Conservation (phyloP, 139 green algal genomes). For the Picochlorum costavermella region DNA sequence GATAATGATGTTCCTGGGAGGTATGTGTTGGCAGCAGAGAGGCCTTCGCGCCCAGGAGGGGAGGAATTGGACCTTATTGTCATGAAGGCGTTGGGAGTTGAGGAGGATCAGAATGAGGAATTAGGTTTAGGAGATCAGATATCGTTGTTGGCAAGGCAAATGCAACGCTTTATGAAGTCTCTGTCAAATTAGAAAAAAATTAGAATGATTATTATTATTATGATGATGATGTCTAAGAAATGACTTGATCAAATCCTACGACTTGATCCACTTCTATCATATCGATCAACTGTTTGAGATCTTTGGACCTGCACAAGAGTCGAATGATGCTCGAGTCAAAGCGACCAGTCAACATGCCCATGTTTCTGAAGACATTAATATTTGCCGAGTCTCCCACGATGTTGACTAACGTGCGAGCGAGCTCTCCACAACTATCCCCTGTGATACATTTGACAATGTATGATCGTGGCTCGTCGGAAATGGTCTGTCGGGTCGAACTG, state of each 20-base stretch:
- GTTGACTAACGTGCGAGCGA: not conserved
- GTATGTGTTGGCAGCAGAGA: slow-evolving; percentile 38
- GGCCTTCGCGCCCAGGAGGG: slow-evolving; percentile 18
- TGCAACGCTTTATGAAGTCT: slow-evolving; percentile 38
- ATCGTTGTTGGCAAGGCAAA: slow-evolving; percentile 12
- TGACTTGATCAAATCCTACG: not conserved
- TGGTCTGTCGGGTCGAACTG: too few relatives aligned
- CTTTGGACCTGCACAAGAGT: not conserved
- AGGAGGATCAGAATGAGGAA: not conserved
- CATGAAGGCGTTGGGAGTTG: slow-evolving; percentile 28
- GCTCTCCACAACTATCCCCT: not conserved
- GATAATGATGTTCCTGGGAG: slow-evolving; percentile 20
- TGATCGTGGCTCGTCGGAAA: not conserved
- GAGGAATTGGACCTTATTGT: slow-evolving; percentile 42
- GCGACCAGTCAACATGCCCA: not conserved
- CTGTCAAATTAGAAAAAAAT: slow-evolving; percentile 13
- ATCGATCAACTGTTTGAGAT: not conserved
- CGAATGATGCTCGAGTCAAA: not conserved
- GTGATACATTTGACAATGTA: not conserved
- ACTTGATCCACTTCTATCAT: slow-evolving; percentile 8
- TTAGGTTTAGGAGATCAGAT: slow-evolving; percentile 26
- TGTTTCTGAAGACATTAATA: not conserved
- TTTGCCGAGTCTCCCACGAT: not conserved
- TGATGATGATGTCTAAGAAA: not conserved
- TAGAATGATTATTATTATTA: too few relatives aligned